Evolutionary conservation across 805 yeast genomes (phyloP).

Genomic region (Blastobotrys mokoenaii): DNA sequence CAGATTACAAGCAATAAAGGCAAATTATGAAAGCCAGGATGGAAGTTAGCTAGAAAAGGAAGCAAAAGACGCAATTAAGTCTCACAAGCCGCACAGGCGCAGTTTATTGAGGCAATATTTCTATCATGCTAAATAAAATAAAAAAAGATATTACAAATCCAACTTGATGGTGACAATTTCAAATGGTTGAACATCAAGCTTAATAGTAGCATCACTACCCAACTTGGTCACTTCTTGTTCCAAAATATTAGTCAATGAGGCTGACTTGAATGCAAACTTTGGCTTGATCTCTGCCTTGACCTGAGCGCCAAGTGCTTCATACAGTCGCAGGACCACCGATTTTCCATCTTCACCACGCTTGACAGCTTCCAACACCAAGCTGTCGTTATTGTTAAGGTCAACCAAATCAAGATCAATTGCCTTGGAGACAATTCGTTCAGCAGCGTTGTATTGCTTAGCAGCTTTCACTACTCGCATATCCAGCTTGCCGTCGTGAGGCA

Average conservation of each 20-base stretch:
- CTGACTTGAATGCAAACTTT: constrained; percentile 41
- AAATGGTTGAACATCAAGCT: constrained; percentile 55
- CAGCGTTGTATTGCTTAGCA: constrained; percentile 56
- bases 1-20: no score
- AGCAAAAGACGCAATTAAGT: no score
- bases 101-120: no score
- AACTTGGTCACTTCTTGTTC: constrained; percentile 26
- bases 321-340: constrained; percentile 59
- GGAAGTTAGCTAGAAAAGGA: no score
- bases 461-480: constrained; percentile 51
- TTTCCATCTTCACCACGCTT: constrained; percentile 74
- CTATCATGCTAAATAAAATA: no score
- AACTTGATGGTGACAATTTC: constrained; percentile 49
- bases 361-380: constrained; percentile 60
- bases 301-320: constrained; percentile 80
- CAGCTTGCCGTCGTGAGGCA: constrained; percentile 58
- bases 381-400: constrained; percentile 40
- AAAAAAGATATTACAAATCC: not conserved
- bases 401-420: constrained; percentile 8
- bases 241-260: constrained; percentile 35
- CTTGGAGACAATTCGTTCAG: constrained; percentile 12
- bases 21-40: no score
- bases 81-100: no score
- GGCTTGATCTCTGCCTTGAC: constrained; percentile 43
- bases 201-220: constrained; percentile 25